Evolutionary conservation across 2,329 filamentous ascomycete genomes (phyloP), one percentile per base, ranked within the genome.

Genomic region (Cladobotryum mycophilum): DNA sequence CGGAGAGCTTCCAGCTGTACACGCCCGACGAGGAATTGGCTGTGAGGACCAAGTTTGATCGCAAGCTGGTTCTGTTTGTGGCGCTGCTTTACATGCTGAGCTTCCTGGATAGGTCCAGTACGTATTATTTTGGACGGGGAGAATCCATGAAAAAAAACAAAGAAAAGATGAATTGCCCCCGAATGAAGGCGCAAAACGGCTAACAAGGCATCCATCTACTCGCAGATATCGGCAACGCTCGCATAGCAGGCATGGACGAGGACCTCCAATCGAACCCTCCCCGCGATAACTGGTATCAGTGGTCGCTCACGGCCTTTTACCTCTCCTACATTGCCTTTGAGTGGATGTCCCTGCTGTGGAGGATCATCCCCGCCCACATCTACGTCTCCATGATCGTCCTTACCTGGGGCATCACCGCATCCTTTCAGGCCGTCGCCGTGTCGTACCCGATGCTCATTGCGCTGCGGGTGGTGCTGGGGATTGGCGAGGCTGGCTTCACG

Each of bases 81-180:
- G 86, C 88, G 11, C 65, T 92, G 52, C 75, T 96, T 12, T 96
- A 93, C 64, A 79, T 95, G 75, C 73, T 96, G 55, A 86, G 84
- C 55, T 96, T 95, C 64, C 70, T 96, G 57, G 90, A 96, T 67
- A 79, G 90, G 57, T 91, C 88, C 15, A 95, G 88, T 90, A 73
- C 55, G 76, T n/a, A n/a, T n/a, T n/a, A n/a, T n/a, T n/a, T n/a
- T n/a, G n/a, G n/a, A n/a, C n/a, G n/a, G n/a, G n/a, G n/a, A n/a
- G n/a, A n/a, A n/a, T n/a, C n/a, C n/a, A n/a, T n/a, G n/a, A n/a
- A n/a, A n/a, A 20, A 20, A 20, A 20, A 20, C 3, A 20, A 20
- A 20, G 20, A 20, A 20, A 20, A 20, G 20, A 20, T 20, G 5
- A 20, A 20, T 5, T 20, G 20, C 5, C 20, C 20, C 3, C 20